Base-by-base conservation (phyloP, 1,284 basidiomycete genomes). In the Apiotrichum gamsii region DNA sequence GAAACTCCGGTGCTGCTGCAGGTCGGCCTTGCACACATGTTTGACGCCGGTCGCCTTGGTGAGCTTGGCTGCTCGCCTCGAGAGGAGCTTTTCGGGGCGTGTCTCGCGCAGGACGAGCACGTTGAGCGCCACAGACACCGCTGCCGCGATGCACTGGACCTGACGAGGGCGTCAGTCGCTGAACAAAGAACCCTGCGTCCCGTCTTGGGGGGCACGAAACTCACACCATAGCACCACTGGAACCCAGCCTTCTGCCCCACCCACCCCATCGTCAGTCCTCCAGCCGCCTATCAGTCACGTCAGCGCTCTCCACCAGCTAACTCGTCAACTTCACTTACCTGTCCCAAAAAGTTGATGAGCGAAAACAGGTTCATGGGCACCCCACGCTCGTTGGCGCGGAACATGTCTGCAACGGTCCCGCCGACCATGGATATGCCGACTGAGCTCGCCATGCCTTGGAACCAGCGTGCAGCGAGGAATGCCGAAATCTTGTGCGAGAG, bases 61-160 rank as follows among this genome's bases (percentile, higher is more conserved):
- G 8, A 77, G 48, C 21, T 46, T 47, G 19, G 52, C 55, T 3
- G 73, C 74, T 4, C 73, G 61, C 8, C 72, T 55, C 1, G 64
- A 61, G 16, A 76, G 72, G 23, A 77, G 59, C 15, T 75, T 74
- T 36, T 76, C 72, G 8, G 69, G 68, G n/a, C 73, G 58, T n/a
- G 72, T 70, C 37, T 74, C 71, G 15, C 59, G 51, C 14, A 76
- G 63, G 34, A 75, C 52, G 16, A 71, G 32, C 8, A 55, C 43
- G 45, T 64, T 67, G 40, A 68, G 47, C 9, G 64, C 28, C 37
- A 65, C 62, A 2, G 64, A 63, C 5, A 61, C 18, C 8, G 43
- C 61, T 4, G 60, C 57, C 2, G 57, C 45, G 19, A 69, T 57
- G 5, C 53, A 64, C 59, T 66, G 66, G 13, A 47, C 33, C 28